Base-by-base conservation (phyloP, 148 eudicot species). In the Vaccinium corymbosum region DNA sequence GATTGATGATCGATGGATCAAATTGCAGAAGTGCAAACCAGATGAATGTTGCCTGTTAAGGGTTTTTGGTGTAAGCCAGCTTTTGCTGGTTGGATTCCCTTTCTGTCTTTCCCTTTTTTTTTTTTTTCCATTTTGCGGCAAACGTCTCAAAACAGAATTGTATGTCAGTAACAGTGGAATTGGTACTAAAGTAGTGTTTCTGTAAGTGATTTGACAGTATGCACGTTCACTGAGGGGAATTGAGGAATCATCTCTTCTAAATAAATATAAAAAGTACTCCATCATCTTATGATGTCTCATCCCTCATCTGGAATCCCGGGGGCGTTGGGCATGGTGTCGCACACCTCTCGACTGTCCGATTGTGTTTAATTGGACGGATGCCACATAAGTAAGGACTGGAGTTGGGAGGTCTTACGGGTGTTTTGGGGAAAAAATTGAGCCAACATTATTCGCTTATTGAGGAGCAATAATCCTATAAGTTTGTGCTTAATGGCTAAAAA, bases 1-100 rank as follows among this genome's bases (percentile, higher is more conserved):
- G 3, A 4, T 0, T 42, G 25, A 59, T 38, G 27, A 12, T 68
- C 32, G 8, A 29, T 68, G 3, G 7, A 27, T 27, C 38, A 12
- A 27, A 27, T 68, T 68, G 73, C 7, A 1, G 17, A 46, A 82
- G 86, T 87, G 89, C 87, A 87, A n/a, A 79, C 87, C 89, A 87
- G 89, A 72, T 82, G 86, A 80, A 81, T 83, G 84, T 25, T 66
- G 16, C 19, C 48, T 82, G 83, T 52, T 22, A 64, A 82, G 78
- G 87, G 19, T 61, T 85, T 85, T 64, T 79, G 83, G 83, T 87
- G 89, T 85, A 87, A 82, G 79, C 80, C 89, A 87, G 82, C 81
- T 78, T 82, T 68, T 13, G 73, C 5, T 68, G 73, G 42, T 13
- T 68, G 38, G 73, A 68, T 22, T 29, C 42, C 46, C 46, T 42